phyloP scores from a whole-genome alignment of 768 basidiomycete species.

The Galerina sulciceps region DNA sequence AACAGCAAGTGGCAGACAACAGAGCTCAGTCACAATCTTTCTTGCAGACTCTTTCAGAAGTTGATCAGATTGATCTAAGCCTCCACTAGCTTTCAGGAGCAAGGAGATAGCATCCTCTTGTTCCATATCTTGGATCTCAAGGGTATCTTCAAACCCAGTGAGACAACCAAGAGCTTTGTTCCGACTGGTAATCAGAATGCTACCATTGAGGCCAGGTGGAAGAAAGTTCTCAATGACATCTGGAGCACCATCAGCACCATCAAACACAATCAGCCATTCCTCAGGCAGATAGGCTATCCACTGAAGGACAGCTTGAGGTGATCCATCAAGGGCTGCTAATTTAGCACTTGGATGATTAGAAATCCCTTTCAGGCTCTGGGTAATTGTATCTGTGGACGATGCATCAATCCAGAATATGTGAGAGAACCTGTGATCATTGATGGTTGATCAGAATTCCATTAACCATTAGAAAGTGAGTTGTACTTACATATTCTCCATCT shows the following conservation, averaged over 20 bases:
- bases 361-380: not conserved
- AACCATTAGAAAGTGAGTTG: not conserved
- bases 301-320: slow-evolving; percentile 2
- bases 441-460: not conserved
- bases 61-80: not conserved
- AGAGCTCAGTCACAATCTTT: slow-evolving; percentile 11
- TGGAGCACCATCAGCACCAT: slow-evolving; percentile 14
- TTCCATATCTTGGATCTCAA: slow-evolving; percentile 17
- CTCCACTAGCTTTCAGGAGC: slow-evolving; percentile 16
- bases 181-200: slow-evolving; percentile 24
- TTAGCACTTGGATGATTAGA: not conserved
- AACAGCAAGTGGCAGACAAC: slow-evolving; percentile 14
- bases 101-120: slow-evolving; percentile 18
- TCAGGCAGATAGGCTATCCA: slow-evolving; percentile 14
- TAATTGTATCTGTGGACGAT: not conserved
- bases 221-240: slow-evolving; percentile 5
- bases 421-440: not conserved
- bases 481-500: not conserved
- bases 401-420: slow-evolving; percentile 1
- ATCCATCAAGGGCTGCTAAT: not conserved
- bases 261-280: slow-evolving; percentile 24
- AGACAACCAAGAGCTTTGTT: slow-evolving; percentile 8
- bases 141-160: not conserved
- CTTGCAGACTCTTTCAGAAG: not conserved
- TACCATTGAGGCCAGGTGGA: slow-evolving; percentile 18